Evolutionary conservation across 108 stramenopile genomes (phyloP).

Genomic region (Seminavis robusta): DNA sequence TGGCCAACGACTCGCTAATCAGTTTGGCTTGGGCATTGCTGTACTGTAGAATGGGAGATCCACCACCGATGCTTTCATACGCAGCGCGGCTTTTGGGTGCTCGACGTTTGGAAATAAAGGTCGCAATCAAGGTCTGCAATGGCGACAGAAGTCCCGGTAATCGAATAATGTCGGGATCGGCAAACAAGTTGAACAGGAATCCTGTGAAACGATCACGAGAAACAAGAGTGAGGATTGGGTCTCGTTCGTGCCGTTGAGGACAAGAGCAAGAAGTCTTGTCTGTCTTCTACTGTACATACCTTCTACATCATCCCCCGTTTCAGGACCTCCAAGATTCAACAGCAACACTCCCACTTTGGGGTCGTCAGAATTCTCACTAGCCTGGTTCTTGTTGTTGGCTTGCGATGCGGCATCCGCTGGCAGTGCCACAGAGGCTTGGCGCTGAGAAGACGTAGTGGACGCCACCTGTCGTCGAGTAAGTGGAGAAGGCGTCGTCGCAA

Average conservation of each 20-base stretch:
- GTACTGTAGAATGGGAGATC: slow-evolving; percentile 93
- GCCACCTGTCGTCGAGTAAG: too few species aligned
- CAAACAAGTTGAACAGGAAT: slow-evolving; percentile 96
- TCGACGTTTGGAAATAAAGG: slow-evolving; percentile 83
- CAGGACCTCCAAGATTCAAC: slow-evolving; percentile 94
- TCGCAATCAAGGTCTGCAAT: slow-evolving; percentile 79
- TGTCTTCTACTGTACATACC: slow-evolving; percentile 48
- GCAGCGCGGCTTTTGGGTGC: slow-evolving; percentile 92
- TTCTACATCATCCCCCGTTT: slow-evolving; percentile 89
- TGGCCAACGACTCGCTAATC: slow-evolving; percentile 48
- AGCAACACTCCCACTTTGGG: slow-evolving; percentile 87
- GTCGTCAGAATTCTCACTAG: too few species aligned
- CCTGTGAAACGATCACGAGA: slow-evolving; percentile 19
- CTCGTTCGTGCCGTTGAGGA: neutral
- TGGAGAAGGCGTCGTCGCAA: too few species aligned
- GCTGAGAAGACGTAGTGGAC: too few species aligned
- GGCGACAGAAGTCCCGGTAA: slow-evolving; percentile 75
- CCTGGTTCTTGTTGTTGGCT: neutral
- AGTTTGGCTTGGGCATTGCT: slow-evolving; percentile 84
- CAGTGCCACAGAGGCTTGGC: too few species aligned
- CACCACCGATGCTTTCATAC: slow-evolving; percentile 96
- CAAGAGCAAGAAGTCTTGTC: neutral
- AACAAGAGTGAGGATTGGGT: neutral
- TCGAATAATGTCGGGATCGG: slow-evolving; percentile 98
- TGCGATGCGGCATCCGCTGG: too few species aligned